Base-by-base conservation (phyloP, 805 yeast genomes). In the Candida alai region DNA sequence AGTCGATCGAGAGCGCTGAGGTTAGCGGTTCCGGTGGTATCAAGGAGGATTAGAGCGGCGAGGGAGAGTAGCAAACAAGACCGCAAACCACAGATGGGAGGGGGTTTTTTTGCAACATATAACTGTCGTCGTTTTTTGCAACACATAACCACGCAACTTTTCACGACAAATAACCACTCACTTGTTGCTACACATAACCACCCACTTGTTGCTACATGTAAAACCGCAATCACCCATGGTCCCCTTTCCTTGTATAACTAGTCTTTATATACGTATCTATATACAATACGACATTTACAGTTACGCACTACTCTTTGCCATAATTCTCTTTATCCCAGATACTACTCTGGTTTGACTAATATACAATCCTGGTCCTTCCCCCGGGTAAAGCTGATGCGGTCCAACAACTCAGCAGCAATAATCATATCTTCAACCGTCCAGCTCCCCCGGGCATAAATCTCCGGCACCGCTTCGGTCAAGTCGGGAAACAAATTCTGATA, bases 11-110 rank as follows among this genome's bases (percentile, higher is more conserved):
- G 51, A 76, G 73, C 51, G 93, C 94, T 42, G 97, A 88, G 71
- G 72, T 70, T 44, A 75, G 86, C 43, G 97, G 97, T 52, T 57
- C 74, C 37, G 90, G 93, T 53, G 96, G 96, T 62, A 71, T 82
- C 60, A 88, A 89, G 71, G 85, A 80, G 63, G 95, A 87, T 55
- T 86, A 77, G 56, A 39, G 26, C 6, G 14, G 11, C 6, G 14
- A 24, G 11, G n/a, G n/a, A n/a, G n/a, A n/a, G n/a, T n/a, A n/a
- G n/a, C n/a, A n/a, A n/a, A n/a, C n/a, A n/a, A n/a, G n/a, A n/a
- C n/a, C n/a, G n/a, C n/a, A n/a, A n/a, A n/a, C n/a, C n/a, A n/a
- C n/a, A n/a, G n/a, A n/a, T n/a, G n/a, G n/a, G n/a, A n/a, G n/a
- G n/a, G n/a, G n/a, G n/a, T n/a, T n/a, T n/a, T n/a, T n/a, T n/a